Percentiles rank a stretch among this genome's conserved stretches.
These are phyloP conservation scores for Trichomonascaceae sp. DNA, from an alignment of 1,139 yeast species.

Conservation along the genomic window DNA sequence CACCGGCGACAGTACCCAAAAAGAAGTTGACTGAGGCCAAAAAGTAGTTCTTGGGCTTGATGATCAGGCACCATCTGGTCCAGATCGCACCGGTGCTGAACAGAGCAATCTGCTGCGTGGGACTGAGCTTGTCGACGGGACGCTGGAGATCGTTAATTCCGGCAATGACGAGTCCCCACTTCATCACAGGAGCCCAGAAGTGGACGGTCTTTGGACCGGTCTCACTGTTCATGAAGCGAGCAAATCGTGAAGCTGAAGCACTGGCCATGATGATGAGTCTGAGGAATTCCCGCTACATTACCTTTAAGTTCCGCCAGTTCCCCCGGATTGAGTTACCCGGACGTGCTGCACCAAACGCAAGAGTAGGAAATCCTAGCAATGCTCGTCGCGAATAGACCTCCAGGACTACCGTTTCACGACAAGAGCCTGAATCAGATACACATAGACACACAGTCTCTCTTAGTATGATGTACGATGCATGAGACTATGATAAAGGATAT, in stretches of 20 bases:
- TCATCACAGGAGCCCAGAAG: slow-evolving; percentile 50
- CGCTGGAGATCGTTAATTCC: slow-evolving; percentile 77
- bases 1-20: slow-evolving; percentile 80
- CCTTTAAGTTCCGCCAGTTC: too few relatives aligned
- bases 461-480: too few relatives aligned
- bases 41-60: slow-evolving; percentile 73
- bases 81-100: slow-evolving; percentile 89
- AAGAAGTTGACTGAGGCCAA: slow-evolving; percentile 92
- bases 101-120: slow-evolving; percentile 84
- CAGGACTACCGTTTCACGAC: too few relatives aligned
- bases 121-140: slow-evolving; percentile 84
- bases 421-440: too few relatives aligned
- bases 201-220: slow-evolving; percentile 95
- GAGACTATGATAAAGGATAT: too few relatives aligned
- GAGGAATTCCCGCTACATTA: too few relatives aligned
- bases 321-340: too few relatives aligned
- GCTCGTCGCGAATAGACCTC: too few relatives aligned
- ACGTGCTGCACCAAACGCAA: too few relatives aligned
- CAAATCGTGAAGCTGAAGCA: slow-evolving; percentile 31
- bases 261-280: too few relatives aligned
- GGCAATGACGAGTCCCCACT: slow-evolving; percentile 87
- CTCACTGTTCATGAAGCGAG: slow-evolving; percentile 65
- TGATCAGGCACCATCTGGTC: slow-evolving; percentile 98
- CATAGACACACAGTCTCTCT: too few relatives aligned
- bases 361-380: too few relatives aligned